Evolutionary conservation across 495 filamentous ascomycete species (phyloP).

Genomic region (Cladorrhinum samala): DNA sequence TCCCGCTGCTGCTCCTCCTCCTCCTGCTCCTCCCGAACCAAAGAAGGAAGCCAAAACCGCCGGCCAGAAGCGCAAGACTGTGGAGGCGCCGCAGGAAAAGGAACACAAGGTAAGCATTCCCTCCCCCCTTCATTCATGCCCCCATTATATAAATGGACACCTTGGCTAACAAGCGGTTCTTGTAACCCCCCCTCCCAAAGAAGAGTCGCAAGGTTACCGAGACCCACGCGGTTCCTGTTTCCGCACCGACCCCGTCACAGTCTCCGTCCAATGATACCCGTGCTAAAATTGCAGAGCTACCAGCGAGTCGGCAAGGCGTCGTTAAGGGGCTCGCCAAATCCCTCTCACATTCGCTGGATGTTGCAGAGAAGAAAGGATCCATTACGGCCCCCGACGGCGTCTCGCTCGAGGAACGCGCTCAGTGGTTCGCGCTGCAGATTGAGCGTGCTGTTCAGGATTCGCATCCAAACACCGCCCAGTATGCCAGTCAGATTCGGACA

Average conservation of each 20-base stretch:
- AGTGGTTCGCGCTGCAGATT: constrained; percentile 56
- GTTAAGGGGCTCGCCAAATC: constrained; percentile 41
- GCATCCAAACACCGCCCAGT: constrained; percentile 35
- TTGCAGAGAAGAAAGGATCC: constrained; percentile 38
- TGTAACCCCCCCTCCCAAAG: constrained; percentile 19
- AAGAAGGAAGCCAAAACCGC: constrained; percentile 29
- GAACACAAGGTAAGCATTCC: constrained; percentile 32
- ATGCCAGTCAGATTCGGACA: constrained; percentile 42
- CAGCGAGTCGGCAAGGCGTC: constrained; percentile 34
- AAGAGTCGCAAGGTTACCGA: constrained; percentile 52
- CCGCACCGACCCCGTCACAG: constrained; percentile 27
- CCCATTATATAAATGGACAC: not conserved
- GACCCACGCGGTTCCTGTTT: constrained; percentile 25
- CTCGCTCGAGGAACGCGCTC: constrained; percentile 31
- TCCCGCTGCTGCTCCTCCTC: no score
- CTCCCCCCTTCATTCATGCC: not conserved
- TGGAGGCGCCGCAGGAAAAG: constrained; percentile 40
- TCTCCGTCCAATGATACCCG: constrained; percentile 36
- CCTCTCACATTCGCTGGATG: constrained; percentile 32
- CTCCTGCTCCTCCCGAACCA: constrained; percentile 25
- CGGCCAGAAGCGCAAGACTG: constrained; percentile 37
- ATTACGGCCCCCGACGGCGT: constrained; percentile 31
- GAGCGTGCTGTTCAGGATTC: constrained; percentile 54
- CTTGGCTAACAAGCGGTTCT: not conserved
- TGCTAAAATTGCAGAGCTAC: constrained; percentile 35